Conservation (phyloP, 306 rosid species). For the Inga oerstediana region DNA sequence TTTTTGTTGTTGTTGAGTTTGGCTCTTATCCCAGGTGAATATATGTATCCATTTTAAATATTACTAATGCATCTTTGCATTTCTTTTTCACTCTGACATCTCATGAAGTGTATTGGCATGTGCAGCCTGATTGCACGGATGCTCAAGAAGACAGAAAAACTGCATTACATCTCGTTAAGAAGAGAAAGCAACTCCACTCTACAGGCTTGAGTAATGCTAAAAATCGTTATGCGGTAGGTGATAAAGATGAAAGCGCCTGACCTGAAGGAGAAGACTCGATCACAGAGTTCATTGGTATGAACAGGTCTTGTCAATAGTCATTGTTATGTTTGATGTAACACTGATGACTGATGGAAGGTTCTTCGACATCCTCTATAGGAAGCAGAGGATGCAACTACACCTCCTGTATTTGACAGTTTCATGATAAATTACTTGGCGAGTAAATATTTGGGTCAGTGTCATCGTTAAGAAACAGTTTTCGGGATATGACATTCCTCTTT, state of each 20-base stretch:
- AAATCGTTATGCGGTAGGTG: constrained; percentile 50
- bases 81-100: background rate
- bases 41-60: background rate
- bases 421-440: background rate
- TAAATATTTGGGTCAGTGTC: background rate
- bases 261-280: constrained; percentile 30
- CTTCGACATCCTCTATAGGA: background rate
- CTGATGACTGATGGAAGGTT: background rate
- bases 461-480: background rate
- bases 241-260: constrained; percentile 41
- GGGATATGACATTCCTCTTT: background rate
- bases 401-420: background rate
- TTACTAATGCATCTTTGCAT: constrained; percentile 1
- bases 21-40: background rate
- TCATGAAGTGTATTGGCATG: constrained; percentile 17
- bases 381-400: background rate
- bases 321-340: background rate
- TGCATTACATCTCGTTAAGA: constrained; percentile 66
- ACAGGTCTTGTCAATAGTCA: background rate
- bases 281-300: background rate
- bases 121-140: constrained; percentile 32
- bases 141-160: constrained; percentile 52
- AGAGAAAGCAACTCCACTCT: constrained; percentile 78
- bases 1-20: background rate
- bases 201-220: constrained; percentile 39